These are phyloP conservation scores for Xylaria sp. DNA, from an alignment of 2,329 filamentous ascomycete genomes.

Conservation along the genomic window DNA sequence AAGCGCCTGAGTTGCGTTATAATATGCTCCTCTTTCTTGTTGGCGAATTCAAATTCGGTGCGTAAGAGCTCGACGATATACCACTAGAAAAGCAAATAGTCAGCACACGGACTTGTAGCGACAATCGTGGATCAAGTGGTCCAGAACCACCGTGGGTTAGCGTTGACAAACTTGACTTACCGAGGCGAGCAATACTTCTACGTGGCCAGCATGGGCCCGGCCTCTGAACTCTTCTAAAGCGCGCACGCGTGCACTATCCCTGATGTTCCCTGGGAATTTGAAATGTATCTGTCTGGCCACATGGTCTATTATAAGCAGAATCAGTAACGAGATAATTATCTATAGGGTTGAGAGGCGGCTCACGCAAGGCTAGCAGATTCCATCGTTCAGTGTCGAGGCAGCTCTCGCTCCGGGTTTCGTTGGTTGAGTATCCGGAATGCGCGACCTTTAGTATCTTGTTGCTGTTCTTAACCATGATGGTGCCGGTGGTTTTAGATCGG, in stretches of 20 bases:
- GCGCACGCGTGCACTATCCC: slow-evolving; percentile 35
- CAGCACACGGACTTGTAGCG: background rate
- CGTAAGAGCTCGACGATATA: slow-evolving; percentile 7
- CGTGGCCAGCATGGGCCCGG: slow-evolving; percentile 44
- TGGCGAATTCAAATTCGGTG: background rate
- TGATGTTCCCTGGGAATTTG: slow-evolving; percentile 36
- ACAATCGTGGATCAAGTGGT: no score
- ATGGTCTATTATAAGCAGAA: slow-evolving; percentile 19
- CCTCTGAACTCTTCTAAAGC: slow-evolving; percentile 37
- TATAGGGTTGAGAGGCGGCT: no score
- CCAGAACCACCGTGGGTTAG: no score
- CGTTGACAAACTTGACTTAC: slow-evolving; percentile 30
- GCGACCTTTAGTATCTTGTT: slow-evolving; percentile 39
- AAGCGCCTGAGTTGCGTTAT: slow-evolving; percentile 35
- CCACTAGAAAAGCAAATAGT: slow-evolving; percentile 12
- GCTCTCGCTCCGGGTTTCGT: slow-evolving; percentile 21
- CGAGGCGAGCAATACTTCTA: slow-evolving; percentile 41
- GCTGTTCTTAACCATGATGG: slow-evolving; percentile 34
- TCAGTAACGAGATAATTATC: background rate
- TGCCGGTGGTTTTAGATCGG: slow-evolving; percentile 41
- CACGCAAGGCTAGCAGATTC: slow-evolving; percentile 39
- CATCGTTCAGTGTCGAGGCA: slow-evolving; percentile 40
- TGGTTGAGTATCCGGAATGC: slow-evolving; percentile 37
- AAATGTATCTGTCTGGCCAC: slow-evolving; percentile 39
- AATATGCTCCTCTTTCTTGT: slow-evolving; percentile 17